A percentile compares a stretch with the other conserved stretches of the same genome.
These are phyloP conservation scores for Aspergillus arachidicola DNA, from an alignment of 2,329 filamentous ascomycete genomes.

Conservation along the genomic window DNA sequence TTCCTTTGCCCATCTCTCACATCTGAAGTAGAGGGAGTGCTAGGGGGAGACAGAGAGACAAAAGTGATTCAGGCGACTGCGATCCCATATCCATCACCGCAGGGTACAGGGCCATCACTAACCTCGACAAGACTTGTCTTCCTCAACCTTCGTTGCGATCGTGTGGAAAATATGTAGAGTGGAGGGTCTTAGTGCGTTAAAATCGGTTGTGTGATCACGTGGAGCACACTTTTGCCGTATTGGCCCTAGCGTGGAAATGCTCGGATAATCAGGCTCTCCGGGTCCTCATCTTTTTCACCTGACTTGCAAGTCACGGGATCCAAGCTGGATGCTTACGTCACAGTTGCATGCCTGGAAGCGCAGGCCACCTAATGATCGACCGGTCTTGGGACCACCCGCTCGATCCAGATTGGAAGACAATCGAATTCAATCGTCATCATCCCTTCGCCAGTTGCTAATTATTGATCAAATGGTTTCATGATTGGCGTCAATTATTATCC, in stretches of 20 bases:
- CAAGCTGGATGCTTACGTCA: not conserved
- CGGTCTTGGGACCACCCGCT: not conserved
- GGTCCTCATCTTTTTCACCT: not conserved
- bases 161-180: constrained; percentile 28
- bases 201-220: constrained; percentile 47
- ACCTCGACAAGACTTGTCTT: constrained; percentile 64
- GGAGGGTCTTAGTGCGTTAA: constrained; percentile 36
- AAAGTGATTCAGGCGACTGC: not conserved
- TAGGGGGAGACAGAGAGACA: not conserved
- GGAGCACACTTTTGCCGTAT: constrained; percentile 7
- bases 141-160: constrained; percentile 56
- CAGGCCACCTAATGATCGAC: not conserved
- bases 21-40: not conserved
- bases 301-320: not conserved
- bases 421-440: constrained; percentile 1
- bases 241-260: constrained; percentile 11
- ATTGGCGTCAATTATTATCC: constrained; percentile 21
- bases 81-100: not conserved
- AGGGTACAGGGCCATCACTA: constrained; percentile 30
- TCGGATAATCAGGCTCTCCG: constrained; percentile 15
- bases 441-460: constrained; percentile 12
- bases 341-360: not conserved
- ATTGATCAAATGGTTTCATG: constrained; percentile 11
- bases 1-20: not conserved
- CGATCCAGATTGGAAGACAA: not conserved